These are phyloP conservation scores for Pulicaria dysenterica DNA, from an alignment of 129 eudicot genomes.

Conservation along the genomic window DNA sequence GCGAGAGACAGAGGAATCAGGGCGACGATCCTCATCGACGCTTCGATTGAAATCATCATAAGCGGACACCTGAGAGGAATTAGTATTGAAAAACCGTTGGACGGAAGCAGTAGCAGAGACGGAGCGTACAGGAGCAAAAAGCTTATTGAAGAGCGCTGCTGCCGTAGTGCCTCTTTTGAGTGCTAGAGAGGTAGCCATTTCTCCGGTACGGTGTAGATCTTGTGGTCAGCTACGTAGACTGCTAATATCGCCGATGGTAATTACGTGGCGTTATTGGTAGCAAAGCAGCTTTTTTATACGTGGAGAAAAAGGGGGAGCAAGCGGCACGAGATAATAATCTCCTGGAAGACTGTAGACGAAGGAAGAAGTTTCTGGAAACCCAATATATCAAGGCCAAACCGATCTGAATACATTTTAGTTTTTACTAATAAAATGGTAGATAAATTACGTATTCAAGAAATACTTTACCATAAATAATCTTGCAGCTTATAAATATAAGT, in stretches of 20 bases:
- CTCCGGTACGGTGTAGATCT: not conserved
- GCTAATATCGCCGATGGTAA: too few relatives aligned
- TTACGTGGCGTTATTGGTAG: not conserved
- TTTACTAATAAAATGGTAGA: too few relatives aligned
- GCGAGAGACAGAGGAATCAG: constrained; percentile 22
- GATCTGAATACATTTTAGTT: too few relatives aligned
- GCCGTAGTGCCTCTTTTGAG: constrained; percentile 11
- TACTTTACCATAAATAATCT: too few relatives aligned
- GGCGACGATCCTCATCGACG: constrained; percentile 25
- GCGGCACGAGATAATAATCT: not conserved
- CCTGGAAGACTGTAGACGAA: constrained; percentile 1
- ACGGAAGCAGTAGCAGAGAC: constrained; percentile 17
- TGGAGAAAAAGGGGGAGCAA: not conserved
- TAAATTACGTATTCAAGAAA: too few relatives aligned
- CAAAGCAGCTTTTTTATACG: not conserved
- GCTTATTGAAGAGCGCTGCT: constrained; percentile 11
- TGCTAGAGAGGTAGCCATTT: constrained; percentile 22
- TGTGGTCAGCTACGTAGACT: too few relatives aligned
- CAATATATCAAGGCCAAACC: not conserved
- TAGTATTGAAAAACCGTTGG: constrained; percentile 18
- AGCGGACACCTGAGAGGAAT: constrained; percentile 25
- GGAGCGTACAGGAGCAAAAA: constrained; percentile 14
- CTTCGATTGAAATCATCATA: constrained; percentile 20
- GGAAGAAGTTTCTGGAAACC: constrained; percentile 13
- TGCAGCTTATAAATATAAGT: too few relatives aligned